phyloP scores from a whole-genome alignment of 805 yeast genomes.

The Jamesozyma gamospora region DNA sequence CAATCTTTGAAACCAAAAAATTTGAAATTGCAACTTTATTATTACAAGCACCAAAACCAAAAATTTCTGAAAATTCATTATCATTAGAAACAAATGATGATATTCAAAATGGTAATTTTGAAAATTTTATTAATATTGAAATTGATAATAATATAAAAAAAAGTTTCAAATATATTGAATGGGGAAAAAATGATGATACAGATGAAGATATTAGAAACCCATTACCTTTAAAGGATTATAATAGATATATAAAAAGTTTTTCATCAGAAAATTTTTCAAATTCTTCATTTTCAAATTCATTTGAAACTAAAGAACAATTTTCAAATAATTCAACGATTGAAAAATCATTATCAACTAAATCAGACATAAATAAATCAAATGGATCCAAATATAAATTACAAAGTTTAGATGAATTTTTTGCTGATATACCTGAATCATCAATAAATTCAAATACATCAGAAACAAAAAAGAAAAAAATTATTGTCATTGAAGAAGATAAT shows the following conservation, averaged over 20 bases:
- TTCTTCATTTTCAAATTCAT: neutral
- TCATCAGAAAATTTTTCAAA: slow-evolving; percentile 19
- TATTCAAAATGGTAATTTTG: slow-evolving; percentile 1
- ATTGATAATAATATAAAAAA: slow-evolving; percentile 7
- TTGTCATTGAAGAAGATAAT: slow-evolving; percentile 26
- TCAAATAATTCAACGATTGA: neutral
- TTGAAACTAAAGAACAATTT: no score
- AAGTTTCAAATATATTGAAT: slow-evolving; percentile 10
- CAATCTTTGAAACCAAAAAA: slow-evolving; percentile 44
- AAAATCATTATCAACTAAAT: neutral
- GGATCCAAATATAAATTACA: slow-evolving; percentile 49
- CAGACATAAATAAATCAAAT: slow-evolving; percentile 12
- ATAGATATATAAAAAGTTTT: slow-evolving; percentile 27
- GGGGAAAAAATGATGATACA: slow-evolving; percentile 11
- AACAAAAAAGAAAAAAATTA: slow-evolving; percentile 7
- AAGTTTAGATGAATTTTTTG: slow-evolving; percentile 81
- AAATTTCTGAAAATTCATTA: neutral
- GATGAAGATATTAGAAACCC: slow-evolving; percentile 30
- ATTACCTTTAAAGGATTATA: slow-evolving; percentile 33
- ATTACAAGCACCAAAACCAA: slow-evolving; percentile 67
- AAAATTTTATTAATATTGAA: neutral
- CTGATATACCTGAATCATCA: slow-evolving; percentile 31
- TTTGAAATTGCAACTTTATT: slow-evolving; percentile 58
- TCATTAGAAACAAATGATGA: neutral
- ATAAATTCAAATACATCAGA: slow-evolving; percentile 3